Percentiles rank a stretch among this genome's conserved stretches.
These are phyloP conservation scores for Dalbergia cochinchinensis DNA, from an alignment of 306 rosid species.

Conservation along the genomic window DNA sequence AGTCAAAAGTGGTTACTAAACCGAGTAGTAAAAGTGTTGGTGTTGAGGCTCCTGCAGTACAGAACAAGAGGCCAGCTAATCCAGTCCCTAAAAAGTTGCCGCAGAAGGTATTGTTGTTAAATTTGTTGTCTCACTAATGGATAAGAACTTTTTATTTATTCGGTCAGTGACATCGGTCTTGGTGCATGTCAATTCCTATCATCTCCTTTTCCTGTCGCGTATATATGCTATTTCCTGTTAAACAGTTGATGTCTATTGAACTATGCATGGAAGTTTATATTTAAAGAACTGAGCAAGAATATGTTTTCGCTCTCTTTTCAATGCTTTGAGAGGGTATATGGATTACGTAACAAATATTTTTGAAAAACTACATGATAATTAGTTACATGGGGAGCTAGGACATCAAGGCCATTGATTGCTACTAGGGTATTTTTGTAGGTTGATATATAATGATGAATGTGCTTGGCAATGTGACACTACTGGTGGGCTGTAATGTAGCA, in stretches of 20 bases:
- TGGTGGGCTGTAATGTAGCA: background rate
- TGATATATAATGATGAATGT: background rate
- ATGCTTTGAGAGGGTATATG: conserved; percentile 5
- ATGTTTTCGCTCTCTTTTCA: conserved; percentile 14
- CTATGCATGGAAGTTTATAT: conserved; percentile 1
- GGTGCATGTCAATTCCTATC: conserved; percentile 11
- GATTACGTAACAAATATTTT: background rate
- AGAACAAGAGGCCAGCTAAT: conserved; percentile 58
- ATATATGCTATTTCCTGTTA: conserved; percentile 17
- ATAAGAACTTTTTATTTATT: conserved; percentile 25
- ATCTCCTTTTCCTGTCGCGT: conserved; percentile 23
- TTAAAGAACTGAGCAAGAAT: conserved; percentile 16
- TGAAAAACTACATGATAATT: background rate
- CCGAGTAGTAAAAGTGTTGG: conserved; percentile 59
- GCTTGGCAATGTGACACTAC: background rate
- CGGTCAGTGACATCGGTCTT: conserved; percentile 21
- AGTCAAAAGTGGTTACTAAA: conserved; percentile 62
- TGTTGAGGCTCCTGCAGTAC: conserved; percentile 58
- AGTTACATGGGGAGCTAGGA: background rate
- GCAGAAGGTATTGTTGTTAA: conserved; percentile 63
- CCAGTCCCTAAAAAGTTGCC: conserved; percentile 67
- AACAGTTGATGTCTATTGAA: conserved; percentile 11
- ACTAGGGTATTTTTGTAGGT: background rate
- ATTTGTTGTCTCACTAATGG: background rate
- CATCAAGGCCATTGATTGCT: background rate